Conservation (phyloP, 331 rosid species). For the Prunus yedoensis region DNA sequence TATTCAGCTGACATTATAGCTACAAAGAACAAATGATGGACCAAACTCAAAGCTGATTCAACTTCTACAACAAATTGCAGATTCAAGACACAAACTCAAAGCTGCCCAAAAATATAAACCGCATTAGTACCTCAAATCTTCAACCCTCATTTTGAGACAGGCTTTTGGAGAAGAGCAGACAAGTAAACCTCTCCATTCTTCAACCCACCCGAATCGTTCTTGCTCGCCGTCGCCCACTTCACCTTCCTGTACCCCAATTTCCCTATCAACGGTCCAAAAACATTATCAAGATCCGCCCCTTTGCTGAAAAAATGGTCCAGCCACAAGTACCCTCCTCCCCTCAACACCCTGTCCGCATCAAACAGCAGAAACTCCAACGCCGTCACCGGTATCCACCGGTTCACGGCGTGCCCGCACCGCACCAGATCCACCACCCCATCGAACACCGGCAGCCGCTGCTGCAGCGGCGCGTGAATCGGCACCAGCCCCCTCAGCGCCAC, state of each 20-base stretch:
- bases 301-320: conserved; percentile 87
- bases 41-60: background rate
- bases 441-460: conserved; percentile 83
- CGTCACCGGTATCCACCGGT: conserved; percentile 84
- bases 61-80: conserved; percentile 1
- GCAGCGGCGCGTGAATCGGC: conserved; percentile 88
- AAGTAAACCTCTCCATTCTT: conserved; percentile 81
- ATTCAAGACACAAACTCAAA: background rate
- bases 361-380: conserved; percentile 76
- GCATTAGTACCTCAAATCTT: conserved; percentile 30
- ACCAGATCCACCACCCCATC: conserved; percentile 88
- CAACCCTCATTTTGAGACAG: conserved; percentile 50
- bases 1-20: background rate
- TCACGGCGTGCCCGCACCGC: conserved; percentile 90
- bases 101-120: too few species aligned
- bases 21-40: background rate
- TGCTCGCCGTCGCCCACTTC: conserved; percentile 81
- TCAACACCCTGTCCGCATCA: conserved; percentile 81
- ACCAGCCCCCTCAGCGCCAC: conserved; percentile 79
- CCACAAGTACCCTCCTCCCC: conserved; percentile 93
- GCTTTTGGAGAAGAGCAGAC: conserved; percentile 90
- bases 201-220: conserved; percentile 50
- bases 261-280: conserved; percentile 73
- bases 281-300: conserved; percentile 67
- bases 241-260: conserved; percentile 87